phyloP scores from a whole-genome alignment of 176 grass and related monocot genomes.

The Oryza punctata region DNA sequence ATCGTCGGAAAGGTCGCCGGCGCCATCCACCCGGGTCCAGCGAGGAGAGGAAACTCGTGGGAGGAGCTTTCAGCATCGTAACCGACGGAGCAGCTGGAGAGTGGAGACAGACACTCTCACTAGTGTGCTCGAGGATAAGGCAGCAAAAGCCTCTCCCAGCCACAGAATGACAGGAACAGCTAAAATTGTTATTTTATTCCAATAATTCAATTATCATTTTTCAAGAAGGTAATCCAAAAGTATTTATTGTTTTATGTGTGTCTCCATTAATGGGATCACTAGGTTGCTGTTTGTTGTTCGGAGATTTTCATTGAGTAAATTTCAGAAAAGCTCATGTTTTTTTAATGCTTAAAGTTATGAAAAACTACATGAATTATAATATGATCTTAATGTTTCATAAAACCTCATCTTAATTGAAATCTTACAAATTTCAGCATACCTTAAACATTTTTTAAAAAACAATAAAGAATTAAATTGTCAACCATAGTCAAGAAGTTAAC shows the following conservation, averaged over 20 bases:
- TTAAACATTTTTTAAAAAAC: too few relatives aligned
- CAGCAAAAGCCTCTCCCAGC: constrained; percentile 14
- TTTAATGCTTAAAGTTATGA: too few relatives aligned
- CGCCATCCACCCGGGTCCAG: constrained; percentile 14
- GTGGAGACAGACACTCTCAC: not conserved
- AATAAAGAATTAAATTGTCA: too few relatives aligned
- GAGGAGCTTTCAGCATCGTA: constrained; percentile 53
- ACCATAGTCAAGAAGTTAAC: too few relatives aligned
- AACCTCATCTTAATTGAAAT: too few relatives aligned
- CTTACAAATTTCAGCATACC: too few relatives aligned
- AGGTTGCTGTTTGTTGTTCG: not conserved
- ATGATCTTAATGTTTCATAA: too few relatives aligned
- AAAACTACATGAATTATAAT: too few relatives aligned
- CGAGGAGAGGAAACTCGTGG: constrained; percentile 37
- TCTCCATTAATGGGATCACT: too few relatives aligned
- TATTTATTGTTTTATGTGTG: too few relatives aligned
- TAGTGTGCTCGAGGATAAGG: constrained; percentile 23
- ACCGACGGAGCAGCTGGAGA: not conserved
- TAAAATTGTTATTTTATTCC: not conserved
- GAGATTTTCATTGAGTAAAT: not conserved
- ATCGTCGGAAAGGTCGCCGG: constrained; percentile 19
- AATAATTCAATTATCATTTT: not conserved
- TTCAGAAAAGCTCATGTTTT: too few relatives aligned
- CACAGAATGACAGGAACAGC: constrained; percentile 21
- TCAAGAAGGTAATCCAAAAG: too few relatives aligned